Evolutionary conservation across 495 filamentous ascomycete genomes (phyloP).

Genomic region (Aspergillus ellipticus): DNA sequence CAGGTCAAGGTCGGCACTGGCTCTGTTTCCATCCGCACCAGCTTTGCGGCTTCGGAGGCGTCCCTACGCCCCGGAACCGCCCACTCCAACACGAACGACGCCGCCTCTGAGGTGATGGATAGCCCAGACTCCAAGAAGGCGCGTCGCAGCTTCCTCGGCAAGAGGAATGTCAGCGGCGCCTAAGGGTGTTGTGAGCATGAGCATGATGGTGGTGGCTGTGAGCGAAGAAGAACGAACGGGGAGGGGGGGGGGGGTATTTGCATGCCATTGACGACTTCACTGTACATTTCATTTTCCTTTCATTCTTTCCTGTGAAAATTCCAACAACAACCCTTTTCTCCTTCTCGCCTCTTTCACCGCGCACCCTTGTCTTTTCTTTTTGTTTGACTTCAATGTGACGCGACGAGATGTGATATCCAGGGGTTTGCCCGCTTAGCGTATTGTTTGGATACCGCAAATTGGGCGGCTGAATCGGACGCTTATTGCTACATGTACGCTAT

Average conservation of each 20-base stretch:
- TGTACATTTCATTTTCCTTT: conserved; percentile 1
- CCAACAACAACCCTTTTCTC: not conserved
- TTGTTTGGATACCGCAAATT: conserved; percentile 1
- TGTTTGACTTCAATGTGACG: not conserved
- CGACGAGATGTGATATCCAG: conserved; percentile 2
- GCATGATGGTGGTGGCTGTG: no score
- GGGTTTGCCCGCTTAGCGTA: conserved; percentile 2
- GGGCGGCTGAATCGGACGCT: conserved; percentile 1
- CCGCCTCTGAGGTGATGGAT: conserved; percentile 39
- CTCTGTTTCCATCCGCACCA: conserved; percentile 62
- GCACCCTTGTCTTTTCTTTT: not conserved
- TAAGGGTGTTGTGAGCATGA: no score
- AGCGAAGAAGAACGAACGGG: no score
- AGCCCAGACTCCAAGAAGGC: conserved; percentile 51
- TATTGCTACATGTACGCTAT: not conserved
- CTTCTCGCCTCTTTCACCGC: not conserved
- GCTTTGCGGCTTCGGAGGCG: conserved; percentile 44
- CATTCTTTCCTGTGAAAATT: conserved; percentile 1
- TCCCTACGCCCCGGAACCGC: conserved; percentile 35
- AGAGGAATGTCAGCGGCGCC: conserved; percentile 47
- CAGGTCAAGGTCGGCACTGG: conserved; percentile 64
- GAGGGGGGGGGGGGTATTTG: conserved; percentile 13
- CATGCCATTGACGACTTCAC: conserved; percentile 5
- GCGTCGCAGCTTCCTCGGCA: conserved; percentile 54
- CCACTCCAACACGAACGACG: conserved; percentile 32